phyloP scores from a whole-genome alignment of 2,329 filamentous ascomycete genomes.

The Thermoascus crustaceus region DNA sequence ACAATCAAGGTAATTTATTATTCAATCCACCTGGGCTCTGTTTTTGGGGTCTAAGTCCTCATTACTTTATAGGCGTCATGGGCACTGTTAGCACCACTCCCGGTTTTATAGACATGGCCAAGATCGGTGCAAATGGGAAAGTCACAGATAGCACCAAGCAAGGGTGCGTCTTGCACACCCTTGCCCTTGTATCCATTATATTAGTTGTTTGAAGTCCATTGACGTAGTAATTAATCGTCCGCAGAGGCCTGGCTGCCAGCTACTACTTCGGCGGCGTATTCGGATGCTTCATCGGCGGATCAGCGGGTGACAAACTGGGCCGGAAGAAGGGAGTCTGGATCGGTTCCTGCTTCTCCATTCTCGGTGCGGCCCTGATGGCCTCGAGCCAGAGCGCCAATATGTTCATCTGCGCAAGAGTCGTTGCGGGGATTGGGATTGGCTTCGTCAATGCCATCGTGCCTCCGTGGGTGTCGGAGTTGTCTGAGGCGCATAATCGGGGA shows the following conservation, averaged over 20 bases:
- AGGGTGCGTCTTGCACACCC: no score
- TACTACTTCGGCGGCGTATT: constrained; percentile 24
- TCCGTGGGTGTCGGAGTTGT: constrained; percentile 19
- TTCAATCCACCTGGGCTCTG: no score
- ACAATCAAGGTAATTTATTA: no score
- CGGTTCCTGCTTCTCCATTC: constrained; percentile 16
- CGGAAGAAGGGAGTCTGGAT: constrained; percentile 17
- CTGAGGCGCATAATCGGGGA: constrained; percentile 19
- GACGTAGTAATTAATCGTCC: no score
- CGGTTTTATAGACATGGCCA: constrained; percentile 21
- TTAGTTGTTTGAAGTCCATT: no score
- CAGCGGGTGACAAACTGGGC: constrained; percentile 20
- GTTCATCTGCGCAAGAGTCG: constrained; percentile 23
- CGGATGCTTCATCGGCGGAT: constrained; percentile 19
- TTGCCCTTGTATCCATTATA: no score
- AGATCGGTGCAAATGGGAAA: constrained; percentile 14
- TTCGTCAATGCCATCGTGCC: constrained; percentile 23
- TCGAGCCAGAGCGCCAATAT: constrained; percentile 19
- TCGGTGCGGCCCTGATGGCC: constrained; percentile 23
- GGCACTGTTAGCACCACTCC: constrained; percentile 20
- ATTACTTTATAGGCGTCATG: no score
- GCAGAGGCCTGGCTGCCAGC: constrained; percentile 19
- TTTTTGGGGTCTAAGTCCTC: no score
- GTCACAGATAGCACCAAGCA: constrained; percentile 21
- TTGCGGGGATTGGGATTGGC: constrained; percentile 25